phyloP scores from a whole-genome alignment of 2,329 filamentous ascomycete genomes.

The Alternaria brassicae region DNA sequence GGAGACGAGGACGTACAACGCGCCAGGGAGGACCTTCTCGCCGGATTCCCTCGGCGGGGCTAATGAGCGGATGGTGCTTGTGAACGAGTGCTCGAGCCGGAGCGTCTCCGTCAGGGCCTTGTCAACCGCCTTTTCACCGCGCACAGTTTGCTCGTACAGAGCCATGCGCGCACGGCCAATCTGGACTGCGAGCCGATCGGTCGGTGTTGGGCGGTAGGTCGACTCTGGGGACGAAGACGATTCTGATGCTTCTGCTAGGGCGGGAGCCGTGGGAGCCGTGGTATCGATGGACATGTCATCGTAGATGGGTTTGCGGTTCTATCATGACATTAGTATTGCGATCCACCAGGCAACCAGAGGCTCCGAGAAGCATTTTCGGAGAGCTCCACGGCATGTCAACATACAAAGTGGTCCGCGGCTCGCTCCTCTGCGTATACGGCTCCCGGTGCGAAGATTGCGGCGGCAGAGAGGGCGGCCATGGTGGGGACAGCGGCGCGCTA shows the following conservation, averaged over 20 bases:
- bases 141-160: conserved; percentile 76
- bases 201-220: conserved; percentile 71
- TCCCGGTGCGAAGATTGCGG: conserved; percentile 56
- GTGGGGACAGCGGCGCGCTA: conserved; percentile 60
- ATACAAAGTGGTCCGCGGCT: conserved; percentile 29
- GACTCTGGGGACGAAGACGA: conserved; percentile 39
- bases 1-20: conserved; percentile 90
- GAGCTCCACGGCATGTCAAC: not conserved
- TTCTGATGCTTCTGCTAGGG: conserved; percentile 36
- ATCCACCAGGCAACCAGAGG: not conserved
- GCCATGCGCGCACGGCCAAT: conserved; percentile 81
- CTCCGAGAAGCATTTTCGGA: not conserved
- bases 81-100: conserved; percentile 86
- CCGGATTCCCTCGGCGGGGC: conserved; percentile 84
- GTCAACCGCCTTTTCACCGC: conserved; percentile 85
- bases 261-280: conserved; percentile 50
- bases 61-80: conserved; percentile 84
- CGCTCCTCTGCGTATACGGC: conserved; percentile 58
- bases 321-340: conserved; percentile 5
- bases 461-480: conserved; percentile 54
- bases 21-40: conserved; percentile 87
- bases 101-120: conserved; percentile 79
- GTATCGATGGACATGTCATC: conserved; percentile 62
- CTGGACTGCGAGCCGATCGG: conserved; percentile 84
- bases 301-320: conserved; percentile 73